phyloP scores from a whole-genome alignment of 805 yeast genomes.

The Millerozyma acaciae region DNA sequence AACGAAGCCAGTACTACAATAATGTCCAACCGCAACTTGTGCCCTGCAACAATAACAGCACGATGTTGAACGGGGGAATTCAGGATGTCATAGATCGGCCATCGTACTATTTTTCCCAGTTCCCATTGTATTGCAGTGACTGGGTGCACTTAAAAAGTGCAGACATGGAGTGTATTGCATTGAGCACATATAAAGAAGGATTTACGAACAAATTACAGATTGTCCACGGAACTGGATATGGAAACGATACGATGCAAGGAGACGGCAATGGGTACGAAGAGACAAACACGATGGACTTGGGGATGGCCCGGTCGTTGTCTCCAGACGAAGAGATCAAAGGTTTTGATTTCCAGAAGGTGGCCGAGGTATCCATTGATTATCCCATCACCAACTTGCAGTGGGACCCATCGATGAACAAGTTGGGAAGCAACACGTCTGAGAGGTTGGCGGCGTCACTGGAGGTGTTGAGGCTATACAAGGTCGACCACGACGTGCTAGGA shows the following conservation, averaged over 20 bases:
- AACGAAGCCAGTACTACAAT: constrained; percentile 2
- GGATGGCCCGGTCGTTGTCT: constrained; percentile 7
- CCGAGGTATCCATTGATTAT: constrained; percentile 54
- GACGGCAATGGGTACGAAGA: constrained; percentile 17
- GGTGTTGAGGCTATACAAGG: constrained; percentile 60
- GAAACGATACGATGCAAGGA: constrained; percentile 11
- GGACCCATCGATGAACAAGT: constrained; percentile 52
- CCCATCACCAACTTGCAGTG: constrained; percentile 74
- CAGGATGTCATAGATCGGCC: constrained; percentile 1
- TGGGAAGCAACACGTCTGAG: constrained; percentile 24
- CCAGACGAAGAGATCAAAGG: constrained; percentile 20
- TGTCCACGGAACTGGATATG: constrained; percentile 27
- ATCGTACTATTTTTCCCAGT: constrained; percentile 7
- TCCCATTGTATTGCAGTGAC: constrained; percentile 21
- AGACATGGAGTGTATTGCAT: constrained; percentile 50
- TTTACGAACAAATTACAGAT: constrained; percentile 62
- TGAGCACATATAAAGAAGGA: constrained; percentile 82
- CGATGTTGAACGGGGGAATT: neutral
- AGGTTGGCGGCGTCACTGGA: constrained; percentile 70
- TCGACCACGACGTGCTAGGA: constrained; percentile 43
- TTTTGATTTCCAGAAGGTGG: constrained; percentile 42
- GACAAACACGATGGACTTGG: constrained; percentile 8
- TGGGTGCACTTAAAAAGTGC: constrained; percentile 24
- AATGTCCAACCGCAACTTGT: too few relatives aligned
- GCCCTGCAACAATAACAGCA: constrained; percentile 6